Conservation (phyloP, 208 protist species). For the Porcisia deanei region DNA sequence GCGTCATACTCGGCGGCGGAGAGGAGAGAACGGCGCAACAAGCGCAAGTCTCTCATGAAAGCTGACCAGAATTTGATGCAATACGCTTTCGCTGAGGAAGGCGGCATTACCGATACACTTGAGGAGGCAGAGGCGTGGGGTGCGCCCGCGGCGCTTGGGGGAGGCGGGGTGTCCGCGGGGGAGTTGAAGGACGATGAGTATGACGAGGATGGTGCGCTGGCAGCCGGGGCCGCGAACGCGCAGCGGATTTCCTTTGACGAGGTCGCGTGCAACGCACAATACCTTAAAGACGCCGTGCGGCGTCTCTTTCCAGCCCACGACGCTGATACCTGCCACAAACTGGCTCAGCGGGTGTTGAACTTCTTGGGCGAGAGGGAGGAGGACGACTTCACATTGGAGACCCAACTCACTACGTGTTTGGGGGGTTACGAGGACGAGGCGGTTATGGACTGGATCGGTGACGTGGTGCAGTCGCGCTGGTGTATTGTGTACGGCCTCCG, state of each 20-base stretch:
- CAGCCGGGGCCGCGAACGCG: not conserved
- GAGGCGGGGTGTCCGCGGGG: not conserved
- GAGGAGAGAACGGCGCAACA: conserved; percentile 28
- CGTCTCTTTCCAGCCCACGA: conserved; percentile 76
- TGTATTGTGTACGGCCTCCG: conserved; percentile 78
- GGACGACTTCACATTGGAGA: conserved; percentile 79
- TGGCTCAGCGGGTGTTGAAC: conserved; percentile 66
- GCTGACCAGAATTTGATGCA: conserved; percentile 46
- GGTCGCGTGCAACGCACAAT: conserved; percentile 83
- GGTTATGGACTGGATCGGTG: conserved; percentile 81
- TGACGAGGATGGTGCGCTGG: conserved; percentile 30
- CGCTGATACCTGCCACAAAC: conserved; percentile 53
- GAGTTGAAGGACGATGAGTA: conserved; percentile 27
- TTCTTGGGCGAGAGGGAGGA: conserved; percentile 59
- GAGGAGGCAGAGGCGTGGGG: conserved; percentile 19
- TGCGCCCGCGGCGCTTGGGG: conserved; percentile 2
- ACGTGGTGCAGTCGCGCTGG: conserved; percentile 74
- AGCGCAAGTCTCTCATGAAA: conserved; percentile 34
- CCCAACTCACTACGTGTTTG: conserved; percentile 85
- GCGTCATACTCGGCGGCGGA: conserved; percentile 14
- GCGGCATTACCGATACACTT: conserved; percentile 34
- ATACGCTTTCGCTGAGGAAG: conserved; percentile 64
- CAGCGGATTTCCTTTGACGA: conserved; percentile 74
- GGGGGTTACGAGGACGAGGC: conserved; percentile 83
- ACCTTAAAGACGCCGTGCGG: conserved; percentile 77